Evolutionary conservation across 805 yeast species (phyloP).

Genomic region (Candida ortonii): DNA sequence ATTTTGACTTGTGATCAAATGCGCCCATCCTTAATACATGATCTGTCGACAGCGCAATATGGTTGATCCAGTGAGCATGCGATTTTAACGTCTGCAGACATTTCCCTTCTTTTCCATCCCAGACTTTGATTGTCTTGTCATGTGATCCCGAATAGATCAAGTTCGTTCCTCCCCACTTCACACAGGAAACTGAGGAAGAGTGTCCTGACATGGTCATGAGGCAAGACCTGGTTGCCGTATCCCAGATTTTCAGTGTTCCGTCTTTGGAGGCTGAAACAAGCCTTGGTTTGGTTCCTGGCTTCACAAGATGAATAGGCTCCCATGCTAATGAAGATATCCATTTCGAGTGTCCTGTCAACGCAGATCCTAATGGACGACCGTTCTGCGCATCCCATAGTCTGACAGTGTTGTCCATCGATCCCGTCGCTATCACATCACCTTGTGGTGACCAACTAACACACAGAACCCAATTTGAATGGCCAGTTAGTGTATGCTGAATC

Average conservation of each 20-base stretch:
- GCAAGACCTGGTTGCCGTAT: constrained; percentile 65
- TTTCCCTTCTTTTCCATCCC: constrained; percentile 81
- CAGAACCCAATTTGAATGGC: constrained; percentile 92
- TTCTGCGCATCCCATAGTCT: constrained; percentile 80
- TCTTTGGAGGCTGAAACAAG: constrained; percentile 90
- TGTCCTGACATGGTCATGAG: constrained; percentile 80
- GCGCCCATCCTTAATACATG: constrained; percentile 85
- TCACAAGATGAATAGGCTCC: constrained; percentile 88
- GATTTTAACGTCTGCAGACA: constrained; percentile 76
- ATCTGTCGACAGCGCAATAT: constrained; percentile 87
- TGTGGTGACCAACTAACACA: constrained; percentile 91
- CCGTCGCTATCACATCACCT: constrained; percentile 89
- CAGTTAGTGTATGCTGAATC: constrained; percentile 72
- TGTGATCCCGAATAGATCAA: constrained; percentile 86
- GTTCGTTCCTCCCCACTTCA: constrained; percentile 94
- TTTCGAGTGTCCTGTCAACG: constrained; percentile 78
- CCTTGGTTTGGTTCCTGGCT: constrained; percentile 62
- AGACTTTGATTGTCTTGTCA: constrained; percentile 87
- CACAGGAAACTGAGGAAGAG: constrained; percentile 84
- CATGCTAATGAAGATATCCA: constrained; percentile 89
- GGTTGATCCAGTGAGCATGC: constrained; percentile 98
- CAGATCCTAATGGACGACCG: constrained; percentile 71
- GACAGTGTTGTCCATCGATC: constrained; percentile 89
- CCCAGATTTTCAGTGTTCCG: constrained; percentile 88
- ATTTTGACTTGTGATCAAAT: constrained; percentile 65